These are phyloP conservation scores for Coemansia aciculifera DNA, from an alignment of 192 early-diverging fungal genomes.

Conservation along the genomic window DNA sequence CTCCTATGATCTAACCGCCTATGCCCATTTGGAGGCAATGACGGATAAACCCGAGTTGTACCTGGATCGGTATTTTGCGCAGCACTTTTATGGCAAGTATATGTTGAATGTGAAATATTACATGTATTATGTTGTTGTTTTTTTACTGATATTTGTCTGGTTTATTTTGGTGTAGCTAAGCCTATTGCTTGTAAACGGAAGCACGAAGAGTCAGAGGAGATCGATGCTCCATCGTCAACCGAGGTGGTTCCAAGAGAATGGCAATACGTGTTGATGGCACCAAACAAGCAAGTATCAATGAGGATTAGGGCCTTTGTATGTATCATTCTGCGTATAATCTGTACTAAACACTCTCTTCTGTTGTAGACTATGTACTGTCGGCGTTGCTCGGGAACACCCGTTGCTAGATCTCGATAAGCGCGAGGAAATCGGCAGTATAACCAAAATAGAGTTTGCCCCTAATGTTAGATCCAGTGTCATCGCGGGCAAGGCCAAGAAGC, in stretches of 20 bases:
- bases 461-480: conserved; percentile 32
- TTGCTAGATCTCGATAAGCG: conserved; percentile 11
- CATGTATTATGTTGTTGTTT: background rate
- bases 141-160: background rate
- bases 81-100: conserved; percentile 25
- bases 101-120: background rate
- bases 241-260: conserved; percentile 18
- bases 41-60: conserved; percentile 17
- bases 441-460: conserved; percentile 28
- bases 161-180: conserved; percentile 2
- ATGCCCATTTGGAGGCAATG: conserved; percentile 26
- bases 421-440: conserved; percentile 11
- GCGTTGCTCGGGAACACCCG: conserved; percentile 35
- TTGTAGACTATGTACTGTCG: conserved; percentile 36
- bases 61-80: conserved; percentile 35
- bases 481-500: conserved; percentile 48
- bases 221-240: background rate
- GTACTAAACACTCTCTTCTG: background rate
- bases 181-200: conserved; percentile 33
- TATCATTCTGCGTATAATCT: background rate
- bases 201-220: conserved; percentile 12
- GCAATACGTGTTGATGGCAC: conserved; percentile 42
- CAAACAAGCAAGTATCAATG: conserved; percentile 30
- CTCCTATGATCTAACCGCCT: conserved; percentile 33
- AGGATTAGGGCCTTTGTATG: too few relatives aligned